A percentile compares a stretch with the other conserved stretches of the same genome.
Conservation (phyloP, 495 filamentous ascomycete species). For the Annulohypoxylon moriforme region DNA sequence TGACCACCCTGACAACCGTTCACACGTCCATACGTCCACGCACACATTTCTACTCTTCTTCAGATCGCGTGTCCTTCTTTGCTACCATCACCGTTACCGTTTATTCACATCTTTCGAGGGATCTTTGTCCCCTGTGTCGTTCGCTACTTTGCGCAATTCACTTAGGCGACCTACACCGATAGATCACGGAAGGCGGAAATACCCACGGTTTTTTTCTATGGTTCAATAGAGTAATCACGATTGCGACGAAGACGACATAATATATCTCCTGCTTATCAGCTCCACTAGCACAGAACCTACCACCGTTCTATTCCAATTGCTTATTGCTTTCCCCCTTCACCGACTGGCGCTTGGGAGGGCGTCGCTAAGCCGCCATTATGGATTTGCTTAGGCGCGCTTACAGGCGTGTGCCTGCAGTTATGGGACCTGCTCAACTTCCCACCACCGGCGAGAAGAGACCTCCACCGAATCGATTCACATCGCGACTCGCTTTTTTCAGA, state of each 20-base stretch:
- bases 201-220: conserved; percentile 13
- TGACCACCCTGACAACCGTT: conserved; percentile 17
- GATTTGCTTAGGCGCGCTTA: conserved; percentile 66
- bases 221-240: conserved; percentile 30
- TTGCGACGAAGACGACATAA: conserved; percentile 22
- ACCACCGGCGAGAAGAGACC: conserved; percentile 58
- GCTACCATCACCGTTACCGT: conserved; percentile 3
- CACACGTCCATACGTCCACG: neutral
- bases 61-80: neutral
- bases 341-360: conserved; percentile 15
- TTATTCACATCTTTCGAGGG: conserved; percentile 24
- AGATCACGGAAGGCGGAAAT: conserved; percentile 24
- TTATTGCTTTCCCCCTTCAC: neutral
- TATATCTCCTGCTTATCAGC: neutral
- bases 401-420: conserved; percentile 58
- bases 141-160: conserved; percentile 43
- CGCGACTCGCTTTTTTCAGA: conserved; percentile 82
- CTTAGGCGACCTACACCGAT: conserved; percentile 24
- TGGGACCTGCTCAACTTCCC: conserved; percentile 54
- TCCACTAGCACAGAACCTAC: conserved; percentile 1
- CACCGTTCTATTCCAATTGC: neutral
- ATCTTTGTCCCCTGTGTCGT: conserved; percentile 36
- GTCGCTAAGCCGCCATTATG: conserved; percentile 53
- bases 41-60: neutral
- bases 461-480: conserved; percentile 52